These are phyloP conservation scores for Fusarium siculi DNA, from an alignment of 2,329 filamentous ascomycete genomes.

Conservation along the genomic window DNA sequence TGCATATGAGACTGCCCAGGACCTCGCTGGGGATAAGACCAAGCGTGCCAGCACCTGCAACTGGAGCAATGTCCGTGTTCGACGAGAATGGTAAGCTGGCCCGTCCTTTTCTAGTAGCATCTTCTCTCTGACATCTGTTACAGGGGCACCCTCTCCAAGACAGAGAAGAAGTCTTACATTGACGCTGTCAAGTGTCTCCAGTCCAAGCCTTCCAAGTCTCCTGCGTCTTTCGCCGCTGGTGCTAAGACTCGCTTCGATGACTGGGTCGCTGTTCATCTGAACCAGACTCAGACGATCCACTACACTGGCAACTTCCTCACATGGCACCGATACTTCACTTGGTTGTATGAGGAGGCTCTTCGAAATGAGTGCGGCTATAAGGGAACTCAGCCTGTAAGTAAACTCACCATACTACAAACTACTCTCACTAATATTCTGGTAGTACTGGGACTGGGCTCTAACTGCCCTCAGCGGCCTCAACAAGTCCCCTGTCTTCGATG, in stretches of 20 bases:
- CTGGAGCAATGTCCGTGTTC: constrained; percentile 46
- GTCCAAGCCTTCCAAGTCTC: constrained; percentile 49
- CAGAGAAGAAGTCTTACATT: constrained; percentile 52
- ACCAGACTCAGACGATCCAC: constrained; percentile 58
- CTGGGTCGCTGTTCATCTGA: constrained; percentile 60
- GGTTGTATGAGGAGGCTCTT: constrained; percentile 47
- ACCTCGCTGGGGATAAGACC: constrained; percentile 21
- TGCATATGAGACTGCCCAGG: constrained; percentile 41
- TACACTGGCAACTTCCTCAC: constrained; percentile 48
- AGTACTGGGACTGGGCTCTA: constrained; percentile 61
- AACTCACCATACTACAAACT: neutral
- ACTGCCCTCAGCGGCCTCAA: constrained; percentile 50
- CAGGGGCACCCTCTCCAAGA: constrained; percentile 42
- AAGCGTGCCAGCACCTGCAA: constrained; percentile 42
- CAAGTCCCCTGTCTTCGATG: constrained; percentile 60
- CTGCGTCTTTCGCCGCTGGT: constrained; percentile 51
- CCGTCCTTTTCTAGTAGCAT: too few relatives aligned
- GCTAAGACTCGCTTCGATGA: constrained; percentile 61
- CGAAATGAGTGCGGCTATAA: constrained; percentile 50
- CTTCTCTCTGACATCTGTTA: neutral
- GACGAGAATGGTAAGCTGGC: constrained; percentile 45
- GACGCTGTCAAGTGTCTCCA: constrained; percentile 58
- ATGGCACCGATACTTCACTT: constrained; percentile 49
- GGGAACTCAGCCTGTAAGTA: constrained; percentile 52
- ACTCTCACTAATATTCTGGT: neutral